These are phyloP conservation scores for Niveomyces coronatus DNA, from an alignment of 2,329 filamentous ascomycete species.

Conservation along the genomic window DNA sequence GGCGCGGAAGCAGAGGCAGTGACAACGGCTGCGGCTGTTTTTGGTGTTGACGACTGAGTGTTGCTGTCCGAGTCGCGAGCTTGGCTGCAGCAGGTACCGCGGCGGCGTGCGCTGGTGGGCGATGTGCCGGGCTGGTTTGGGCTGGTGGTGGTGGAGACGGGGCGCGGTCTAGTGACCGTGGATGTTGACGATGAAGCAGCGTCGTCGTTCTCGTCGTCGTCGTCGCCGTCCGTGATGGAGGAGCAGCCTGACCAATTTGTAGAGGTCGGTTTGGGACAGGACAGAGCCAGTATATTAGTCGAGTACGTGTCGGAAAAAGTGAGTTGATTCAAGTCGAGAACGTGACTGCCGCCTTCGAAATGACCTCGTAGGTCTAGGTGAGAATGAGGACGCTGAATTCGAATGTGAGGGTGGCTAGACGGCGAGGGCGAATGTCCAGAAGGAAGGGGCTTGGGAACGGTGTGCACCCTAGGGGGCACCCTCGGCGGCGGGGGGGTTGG, in stretches of 20 bases:
- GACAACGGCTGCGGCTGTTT: not conserved
- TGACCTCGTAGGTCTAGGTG: slow-evolving; percentile 8
- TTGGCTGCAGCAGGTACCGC: slow-evolving; percentile 7
- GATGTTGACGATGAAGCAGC: slow-evolving; percentile 9
- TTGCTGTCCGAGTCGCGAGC: slow-evolving; percentile 8
- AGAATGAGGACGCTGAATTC: slow-evolving; percentile 9
- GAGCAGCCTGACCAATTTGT: slow-evolving; percentile 9
- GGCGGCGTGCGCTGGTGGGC: slow-evolving; percentile 8
- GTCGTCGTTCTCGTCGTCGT: no score
- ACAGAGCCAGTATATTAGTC: not conserved
- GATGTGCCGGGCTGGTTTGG: slow-evolving; percentile 8
- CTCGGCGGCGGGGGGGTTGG: not conserved
- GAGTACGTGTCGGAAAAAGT: slow-evolving; percentile 7
- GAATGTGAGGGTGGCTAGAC: slow-evolving; percentile 10
- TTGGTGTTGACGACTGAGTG: slow-evolving; percentile 3
- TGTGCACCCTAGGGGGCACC: slow-evolving; percentile 7
- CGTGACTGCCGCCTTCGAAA: slow-evolving; percentile 4
- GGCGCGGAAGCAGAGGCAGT: slow-evolving; percentile 1
- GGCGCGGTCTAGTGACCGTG: slow-evolving; percentile 7
- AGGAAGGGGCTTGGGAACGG: slow-evolving; percentile 7
- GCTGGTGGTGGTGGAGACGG: slow-evolving; percentile 10
- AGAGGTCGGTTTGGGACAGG: slow-evolving; percentile 3
- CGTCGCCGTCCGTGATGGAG: slow-evolving; percentile 9
- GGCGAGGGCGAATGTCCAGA: slow-evolving; percentile 8
- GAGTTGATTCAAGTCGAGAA: slow-evolving; percentile 2